Base-by-base conservation (phyloP, 495 filamentous ascomycete species). In the Penicillium coprophilum region DNA sequence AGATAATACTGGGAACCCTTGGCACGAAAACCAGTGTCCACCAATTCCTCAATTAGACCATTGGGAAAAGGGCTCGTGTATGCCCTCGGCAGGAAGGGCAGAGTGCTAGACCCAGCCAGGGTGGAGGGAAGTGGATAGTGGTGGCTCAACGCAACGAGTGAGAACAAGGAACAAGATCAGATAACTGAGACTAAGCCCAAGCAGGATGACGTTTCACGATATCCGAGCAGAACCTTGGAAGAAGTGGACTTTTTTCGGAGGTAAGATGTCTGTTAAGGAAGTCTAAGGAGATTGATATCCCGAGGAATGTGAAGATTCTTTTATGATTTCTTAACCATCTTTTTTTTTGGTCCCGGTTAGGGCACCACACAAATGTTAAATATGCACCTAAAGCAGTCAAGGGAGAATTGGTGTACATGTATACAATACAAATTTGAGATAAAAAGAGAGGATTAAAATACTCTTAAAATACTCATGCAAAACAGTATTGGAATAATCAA, bases 51-150 rank as follows among this genome's bases (percentile, higher is more conserved):
- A 28, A 15, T 23, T 13, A 51, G 23, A 20, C 56, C 53, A 55
- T 13, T 53, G 19, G 40, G 36, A 52, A 41, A 6, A 46, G 19
- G 3, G 30, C 55, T 57, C 13, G 39, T 50, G 15, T 39, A 13
- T 61, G 39, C 38, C 23, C 40, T 50, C 62, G 53, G 56, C 38
- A 62, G 23, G 13, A 52, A 46, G 54, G 54, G 40, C 46, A 56
- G 56, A 45, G 24, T 43, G 57, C 58, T 61, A 62, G 56, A 54
- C 17, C 41, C 40, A 34, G 54, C 50, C 43, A 17, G 56, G 40
- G 65, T 66, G 65, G 65, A 68, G 62, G 50, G 62, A 56, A 65
- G 63, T 68, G 65, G 65, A 65, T 68, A 65, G 52, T 23, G 41
- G 38, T 44, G 46, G 39, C 53, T 31, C 30, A 30, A 57, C n/a